A percentile compares a stretch with the other conserved stretches of the same genome.
Evolutionary conservation across 352 stramenopile genomes (phyloP).

Genomic region (Blastocystis sp.): DNA sequence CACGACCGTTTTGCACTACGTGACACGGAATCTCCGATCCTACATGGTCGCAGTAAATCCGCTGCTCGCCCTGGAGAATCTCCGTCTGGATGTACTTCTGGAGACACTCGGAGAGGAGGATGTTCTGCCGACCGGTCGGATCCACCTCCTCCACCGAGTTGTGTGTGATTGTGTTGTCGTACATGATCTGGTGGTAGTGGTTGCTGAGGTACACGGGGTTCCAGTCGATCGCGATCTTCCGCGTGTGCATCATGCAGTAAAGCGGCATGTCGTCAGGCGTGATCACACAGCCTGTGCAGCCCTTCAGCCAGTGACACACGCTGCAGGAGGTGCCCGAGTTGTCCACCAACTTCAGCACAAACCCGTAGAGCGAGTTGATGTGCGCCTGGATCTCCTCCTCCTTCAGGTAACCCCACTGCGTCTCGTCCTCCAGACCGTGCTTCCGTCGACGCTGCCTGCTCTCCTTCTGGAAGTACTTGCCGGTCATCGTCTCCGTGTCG

Average conservation of each 20-base stretch:
- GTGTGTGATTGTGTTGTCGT: conserved; percentile 20
- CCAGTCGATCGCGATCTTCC: conserved; percentile 77
- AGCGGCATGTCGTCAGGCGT: conserved; percentile 63
- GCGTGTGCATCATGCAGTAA: conserved; percentile 66
- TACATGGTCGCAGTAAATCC: conserved; percentile 62
- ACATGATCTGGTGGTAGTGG: conserved; percentile 69
- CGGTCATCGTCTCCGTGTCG: background rate
- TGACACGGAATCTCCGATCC: background rate
- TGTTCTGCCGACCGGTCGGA: conserved; percentile 62
- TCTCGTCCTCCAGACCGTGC: background rate
- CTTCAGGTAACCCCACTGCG: conserved; percentile 16
- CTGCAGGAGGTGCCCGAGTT: conserved; percentile 72
- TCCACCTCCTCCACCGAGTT: conserved; percentile 55
- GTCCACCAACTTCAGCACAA: conserved; percentile 72
- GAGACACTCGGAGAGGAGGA: conserved; percentile 72
- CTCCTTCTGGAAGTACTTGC: background rate
- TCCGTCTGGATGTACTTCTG: conserved; percentile 69
- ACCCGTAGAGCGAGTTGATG: conserved; percentile 60
- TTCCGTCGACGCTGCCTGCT: background rate
- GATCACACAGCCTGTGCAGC: conserved; percentile 73
- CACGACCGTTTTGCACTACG: conserved; percentile 73
- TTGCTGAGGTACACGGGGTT: conserved; percentile 74
- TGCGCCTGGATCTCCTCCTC: conserved; percentile 27
- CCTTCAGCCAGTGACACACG: conserved; percentile 74
- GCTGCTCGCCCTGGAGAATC: conserved; percentile 64